Evolutionary conservation across 129 eudicot genomes (phyloP).

Genomic region (Chrysanthemum lavandulifolium): DNA sequence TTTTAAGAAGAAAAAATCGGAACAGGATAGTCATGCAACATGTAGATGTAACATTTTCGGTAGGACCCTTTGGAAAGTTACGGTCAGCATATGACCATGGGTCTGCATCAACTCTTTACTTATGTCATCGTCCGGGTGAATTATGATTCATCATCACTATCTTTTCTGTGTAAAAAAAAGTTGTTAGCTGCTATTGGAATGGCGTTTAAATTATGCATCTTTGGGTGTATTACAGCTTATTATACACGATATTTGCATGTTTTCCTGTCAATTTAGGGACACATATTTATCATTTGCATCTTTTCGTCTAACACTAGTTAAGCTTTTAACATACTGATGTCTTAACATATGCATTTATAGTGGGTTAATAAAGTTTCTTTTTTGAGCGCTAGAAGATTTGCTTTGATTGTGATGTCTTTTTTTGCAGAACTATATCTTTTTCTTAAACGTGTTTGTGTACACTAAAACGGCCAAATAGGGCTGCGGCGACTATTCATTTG

Average conservation of each 20-base stretch:
- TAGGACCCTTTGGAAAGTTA: constrained; percentile 28
- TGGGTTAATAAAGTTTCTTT: too few species aligned
- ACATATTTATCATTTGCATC: not conserved
- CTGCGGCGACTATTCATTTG: not conserved
- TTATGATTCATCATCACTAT: not conserved
- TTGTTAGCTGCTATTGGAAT: too few species aligned
- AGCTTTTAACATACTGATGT: not conserved
- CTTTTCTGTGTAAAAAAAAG: not conserved
- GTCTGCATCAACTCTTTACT: constrained; percentile 25
- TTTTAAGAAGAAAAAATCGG: constrained; percentile 17
- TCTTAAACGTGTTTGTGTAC: not conserved
- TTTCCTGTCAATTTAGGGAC: too few species aligned
- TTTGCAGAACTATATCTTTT: not conserved
- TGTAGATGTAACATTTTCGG: constrained; percentile 22
- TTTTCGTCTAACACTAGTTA: not conserved
- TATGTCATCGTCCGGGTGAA: not conserved
- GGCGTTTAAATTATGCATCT: too few species aligned
- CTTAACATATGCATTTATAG: too few species aligned
- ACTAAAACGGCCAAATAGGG: not conserved
- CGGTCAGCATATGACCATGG: constrained; percentile 28
- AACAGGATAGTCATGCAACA: constrained; percentile 22
- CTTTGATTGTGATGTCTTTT: not conserved
- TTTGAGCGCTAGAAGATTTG: not conserved
- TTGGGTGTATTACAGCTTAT: too few species aligned
- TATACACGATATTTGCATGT: too few species aligned